Evolutionary conservation across 2,329 filamentous ascomycete genomes (phyloP).

Genomic region (Juglanconis juglandina): DNA sequence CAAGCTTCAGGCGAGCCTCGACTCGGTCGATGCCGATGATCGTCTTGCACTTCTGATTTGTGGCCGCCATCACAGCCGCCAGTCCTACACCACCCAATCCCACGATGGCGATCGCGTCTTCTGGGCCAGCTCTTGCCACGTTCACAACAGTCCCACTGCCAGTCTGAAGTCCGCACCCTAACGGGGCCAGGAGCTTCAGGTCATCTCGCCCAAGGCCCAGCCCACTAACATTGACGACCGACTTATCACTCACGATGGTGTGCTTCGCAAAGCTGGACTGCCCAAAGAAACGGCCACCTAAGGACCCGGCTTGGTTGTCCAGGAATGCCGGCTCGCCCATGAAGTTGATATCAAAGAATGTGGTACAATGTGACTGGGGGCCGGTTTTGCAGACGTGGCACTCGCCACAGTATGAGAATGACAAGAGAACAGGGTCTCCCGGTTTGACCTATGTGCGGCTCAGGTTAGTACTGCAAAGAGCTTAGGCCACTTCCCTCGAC

Average conservation of each 20-base stretch:
- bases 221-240: conserved; percentile 26
- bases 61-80: conserved; percentile 20
- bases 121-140: conserved; percentile 23
- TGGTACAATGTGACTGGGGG: conserved; percentile 44
- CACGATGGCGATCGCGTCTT: conserved; percentile 24
- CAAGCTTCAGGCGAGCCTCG: conserved; percentile 36
- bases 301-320: conserved; percentile 29
- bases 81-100: conserved; percentile 28
- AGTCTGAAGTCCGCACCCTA: conserved; percentile 31
- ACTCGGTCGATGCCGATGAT: conserved; percentile 42
- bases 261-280: conserved; percentile 32
- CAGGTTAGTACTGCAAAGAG: no score
- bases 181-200: conserved; percentile 25
- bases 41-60: conserved; percentile 13
- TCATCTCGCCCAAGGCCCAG: conserved; percentile 17
- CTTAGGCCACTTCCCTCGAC: neutral
- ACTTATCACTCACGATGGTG: conserved; percentile 28
- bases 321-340: conserved; percentile 46
- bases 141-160: conserved; percentile 31
- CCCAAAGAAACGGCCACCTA: conserved; percentile 32
- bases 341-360: conserved; percentile 50
- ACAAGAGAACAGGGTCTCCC: conserved; percentile 45
- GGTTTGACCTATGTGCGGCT: conserved; percentile 24
- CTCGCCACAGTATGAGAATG: conserved; percentile 42
- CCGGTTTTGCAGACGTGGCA: conserved; percentile 47